Conservation (phyloP, 116 monocot species). For the Iris pallida region DNA sequence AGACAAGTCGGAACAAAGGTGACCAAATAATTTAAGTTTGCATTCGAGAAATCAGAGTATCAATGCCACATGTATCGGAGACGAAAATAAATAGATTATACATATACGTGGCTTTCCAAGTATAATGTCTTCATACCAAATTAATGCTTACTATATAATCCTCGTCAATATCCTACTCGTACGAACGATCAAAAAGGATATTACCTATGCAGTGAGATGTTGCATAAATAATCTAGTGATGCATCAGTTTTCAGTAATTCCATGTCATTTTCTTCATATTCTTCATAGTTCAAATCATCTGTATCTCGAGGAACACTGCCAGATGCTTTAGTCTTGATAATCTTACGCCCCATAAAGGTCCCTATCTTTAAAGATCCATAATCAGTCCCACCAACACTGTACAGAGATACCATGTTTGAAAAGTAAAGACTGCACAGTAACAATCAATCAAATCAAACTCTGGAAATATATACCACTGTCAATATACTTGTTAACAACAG, state of each 20-base stretch:
- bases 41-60: too few relatives aligned
- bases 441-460: neutral
- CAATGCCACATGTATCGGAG: too few relatives aligned
- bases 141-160: too few relatives aligned
- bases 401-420: slow-evolving; percentile 4
- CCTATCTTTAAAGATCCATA: slow-evolving; percentile 99
- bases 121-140: too few relatives aligned
- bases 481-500: too few relatives aligned
- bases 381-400: slow-evolving; percentile 95
- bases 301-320: slow-evolving; percentile 13
- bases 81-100: too few relatives aligned
- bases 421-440: neutral
- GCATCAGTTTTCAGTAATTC: slow-evolving; percentile 71
- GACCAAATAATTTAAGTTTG: too few relatives aligned
- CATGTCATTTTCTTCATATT: slow-evolving; percentile 63
- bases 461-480: too few relatives aligned
- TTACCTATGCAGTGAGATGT: slow-evolving; percentile 85
- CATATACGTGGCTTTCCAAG: too few relatives aligned
- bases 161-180: too few relatives aligned
- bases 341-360: slow-evolving; percentile 92
- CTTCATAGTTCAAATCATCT: slow-evolving; percentile 38
- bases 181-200: slow-evolving; percentile 1
- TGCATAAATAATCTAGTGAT: slow-evolving; percentile 81
- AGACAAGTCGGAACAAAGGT: too few relatives aligned
- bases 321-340: slow-evolving; percentile 73